A percentile compares a stretch with the other conserved stretches of the same genome.
phyloP scores from a whole-genome alignment of 805 yeast genomes.

The Kluyveromyces siamensis region DNA sequence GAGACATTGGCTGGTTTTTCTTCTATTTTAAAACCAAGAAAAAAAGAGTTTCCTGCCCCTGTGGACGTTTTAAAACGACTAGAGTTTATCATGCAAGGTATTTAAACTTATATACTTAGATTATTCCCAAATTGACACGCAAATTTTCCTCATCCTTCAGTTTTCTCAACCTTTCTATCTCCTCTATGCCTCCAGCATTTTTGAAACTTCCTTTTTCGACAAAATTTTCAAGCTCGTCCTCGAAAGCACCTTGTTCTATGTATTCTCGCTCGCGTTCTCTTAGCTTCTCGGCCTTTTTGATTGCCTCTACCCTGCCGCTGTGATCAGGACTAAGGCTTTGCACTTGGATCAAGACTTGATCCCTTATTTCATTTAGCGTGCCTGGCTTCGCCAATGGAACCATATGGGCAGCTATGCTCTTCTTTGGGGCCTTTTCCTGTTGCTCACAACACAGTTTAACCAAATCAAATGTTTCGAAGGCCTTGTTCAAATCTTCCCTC shows the following conservation, averaged over 20 bases:
- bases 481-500: slow-evolving; percentile 70
- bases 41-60: neutral
- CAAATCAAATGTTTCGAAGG: slow-evolving; percentile 70
- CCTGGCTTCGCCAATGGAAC: slow-evolving; percentile 55
- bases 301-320: slow-evolving; percentile 77
- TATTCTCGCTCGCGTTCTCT: slow-evolving; percentile 62
- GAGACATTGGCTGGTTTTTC: neutral
- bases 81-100: neutral
- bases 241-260: slow-evolving; percentile 53
- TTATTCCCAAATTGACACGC: slow-evolving; percentile 37
- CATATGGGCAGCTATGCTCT: slow-evolving; percentile 21
- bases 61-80: neutral
- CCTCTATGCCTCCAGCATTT: slow-evolving; percentile 84
- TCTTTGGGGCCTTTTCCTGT: slow-evolving; percentile 53
- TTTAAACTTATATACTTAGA: slow-evolving; percentile 14
- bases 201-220: slow-evolving; percentile 71
- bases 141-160: slow-evolving; percentile 65
- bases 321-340: slow-evolving; percentile 75
- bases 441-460: slow-evolving; percentile 78
- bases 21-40: neutral
- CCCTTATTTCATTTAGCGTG: slow-evolving; percentile 49
- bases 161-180: slow-evolving; percentile 60
- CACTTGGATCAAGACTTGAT: slow-evolving; percentile 76
- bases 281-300: slow-evolving; percentile 74
- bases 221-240: slow-evolving; percentile 77